A percentile compares a stretch with the other conserved stretches of the same genome.
These are phyloP conservation scores for Marsdenia floribunda DNA, from an alignment of 257 asterid species.

Conservation along the genomic window DNA sequence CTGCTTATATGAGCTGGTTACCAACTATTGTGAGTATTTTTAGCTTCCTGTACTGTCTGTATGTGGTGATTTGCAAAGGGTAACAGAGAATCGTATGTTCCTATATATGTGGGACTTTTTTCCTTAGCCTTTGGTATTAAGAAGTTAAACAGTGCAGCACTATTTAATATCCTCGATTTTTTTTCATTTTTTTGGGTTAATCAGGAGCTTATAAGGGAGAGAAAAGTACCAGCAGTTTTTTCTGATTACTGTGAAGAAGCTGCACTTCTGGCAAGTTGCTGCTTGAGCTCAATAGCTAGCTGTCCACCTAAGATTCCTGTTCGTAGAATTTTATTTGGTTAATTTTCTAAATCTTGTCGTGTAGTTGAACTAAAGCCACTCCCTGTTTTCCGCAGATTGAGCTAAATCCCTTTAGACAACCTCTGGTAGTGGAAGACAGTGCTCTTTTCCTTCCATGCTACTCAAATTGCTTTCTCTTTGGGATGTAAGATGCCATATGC, in stretches of 20 bases:
- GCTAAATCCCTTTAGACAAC: constrained; percentile 93
- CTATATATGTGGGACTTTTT: too few relatives aligned
- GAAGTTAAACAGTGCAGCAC: neutral
- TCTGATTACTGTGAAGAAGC: constrained; percentile 98
- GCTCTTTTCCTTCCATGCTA: constrained; percentile 70
- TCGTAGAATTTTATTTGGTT: constrained; percentile 14
- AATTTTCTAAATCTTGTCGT: neutral
- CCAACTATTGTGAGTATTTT: constrained; percentile 70
- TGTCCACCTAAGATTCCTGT: constrained; percentile 49
- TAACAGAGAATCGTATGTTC: neutral
- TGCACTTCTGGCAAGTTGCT: constrained; percentile 56
- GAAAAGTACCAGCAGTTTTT: constrained; percentile 64
- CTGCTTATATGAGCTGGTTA: constrained; percentile 88
- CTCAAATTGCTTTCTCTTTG: constrained; percentile 87
- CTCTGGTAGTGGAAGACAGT: constrained; percentile 62
- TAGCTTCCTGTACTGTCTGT: neutral
- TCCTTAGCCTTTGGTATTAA: too few relatives aligned
- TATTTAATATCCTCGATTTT: too few relatives aligned
- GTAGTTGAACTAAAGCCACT: constrained; percentile 2
- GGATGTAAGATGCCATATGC: constrained; percentile 32
- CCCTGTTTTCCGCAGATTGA: constrained; percentile 47
- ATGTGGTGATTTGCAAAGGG: neutral
- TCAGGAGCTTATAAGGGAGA: constrained; percentile 62
- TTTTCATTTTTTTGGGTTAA: neutral
- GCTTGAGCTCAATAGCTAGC: constrained; percentile 52